phyloP scores from a whole-genome alignment of 1,284 basidiomycete species.

The Pascua sp. region DNA sequence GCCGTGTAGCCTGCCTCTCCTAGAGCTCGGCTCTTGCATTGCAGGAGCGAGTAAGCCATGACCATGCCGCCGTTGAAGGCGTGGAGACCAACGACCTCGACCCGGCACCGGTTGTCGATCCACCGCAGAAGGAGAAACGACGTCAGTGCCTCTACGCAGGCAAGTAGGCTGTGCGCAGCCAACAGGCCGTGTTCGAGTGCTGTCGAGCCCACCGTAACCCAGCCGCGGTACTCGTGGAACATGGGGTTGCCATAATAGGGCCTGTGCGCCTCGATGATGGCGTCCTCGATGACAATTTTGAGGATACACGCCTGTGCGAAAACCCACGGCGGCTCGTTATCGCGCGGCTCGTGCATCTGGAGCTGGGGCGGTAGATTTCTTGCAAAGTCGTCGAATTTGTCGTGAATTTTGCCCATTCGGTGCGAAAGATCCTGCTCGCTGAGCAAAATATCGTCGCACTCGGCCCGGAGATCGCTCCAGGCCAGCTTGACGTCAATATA shows the following conservation, averaged over 20 bases:
- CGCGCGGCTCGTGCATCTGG: neutral
- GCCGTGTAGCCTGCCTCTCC: too few species aligned
- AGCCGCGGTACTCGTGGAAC: neutral
- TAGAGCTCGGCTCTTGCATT: neutral
- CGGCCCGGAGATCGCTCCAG: neutral
- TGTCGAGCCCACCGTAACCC: neutral
- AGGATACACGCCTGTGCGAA: slow-evolving; percentile 3
- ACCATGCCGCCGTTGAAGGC: slow-evolving; percentile 1
- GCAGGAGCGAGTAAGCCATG: slow-evolving; percentile 4
- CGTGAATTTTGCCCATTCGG: neutral
- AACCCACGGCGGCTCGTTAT: slow-evolving; percentile 1
- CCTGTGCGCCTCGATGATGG: slow-evolving; percentile 2
- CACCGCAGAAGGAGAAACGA: slow-evolving; percentile 4
- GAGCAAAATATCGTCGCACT: neutral
- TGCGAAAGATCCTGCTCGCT: neutral
- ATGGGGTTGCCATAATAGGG: neutral
- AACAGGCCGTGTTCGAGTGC: neutral
- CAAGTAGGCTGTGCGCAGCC: neutral
- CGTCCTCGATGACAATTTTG: neutral
- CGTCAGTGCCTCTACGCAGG: neutral
- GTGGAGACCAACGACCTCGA: too few species aligned
- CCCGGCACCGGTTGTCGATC: neutral
- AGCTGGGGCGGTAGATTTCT: neutral
- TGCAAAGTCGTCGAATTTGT: neutral
- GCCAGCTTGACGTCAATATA: neutral